Base-by-base conservation (phyloP, 2,329 filamentous ascomycete species). In the Alternaria incomplexa region DNA sequence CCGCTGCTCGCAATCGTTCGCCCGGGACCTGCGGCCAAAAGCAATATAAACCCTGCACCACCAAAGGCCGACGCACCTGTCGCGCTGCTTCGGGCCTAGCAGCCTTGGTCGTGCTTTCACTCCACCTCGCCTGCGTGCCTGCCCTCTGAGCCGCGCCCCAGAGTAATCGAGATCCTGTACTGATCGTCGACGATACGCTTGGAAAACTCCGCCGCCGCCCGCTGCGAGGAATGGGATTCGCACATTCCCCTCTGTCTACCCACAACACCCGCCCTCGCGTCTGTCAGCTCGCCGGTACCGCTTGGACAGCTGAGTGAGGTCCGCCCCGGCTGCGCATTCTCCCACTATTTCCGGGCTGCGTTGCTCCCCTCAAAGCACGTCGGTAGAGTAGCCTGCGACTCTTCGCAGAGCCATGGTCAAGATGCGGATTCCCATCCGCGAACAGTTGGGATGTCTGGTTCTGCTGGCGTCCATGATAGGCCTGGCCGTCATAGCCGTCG, bases 381-480 rank as follows among this genome's bases (percentile, higher is more conserved):
- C 53, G 13, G 15, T 20, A 23, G 13, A 25, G 15, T 15, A 32
- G 17, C 48, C 48, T 32, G 28, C 48, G 28, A 52, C 48, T 15
- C 20, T 22, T 40, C 54, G 43, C 43, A 48, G 63, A 43, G 69
- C 52, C 10, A 78, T 79, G 77, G 77, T 76, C 72, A 84, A 80
- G 73, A 95, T 97, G 92, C 89, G 93, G 79, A 88, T 97, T 78
- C 90, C 91, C 61, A 97, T 97, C 74, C 88, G 93, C 70, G 90
- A 94, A 82, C 94, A 97, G 86, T 86, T 97, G 72, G 92, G 89
- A 69, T 85, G 90, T 79, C 85, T 97, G 67, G 92, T 97, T 73
- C 84, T 96, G 68, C 76, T 93, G 63, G 88, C 91, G 63, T 89
- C 93, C 52, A 86, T 96, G 61, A 82, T 91, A 61, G 90, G 90